Percentiles rank a stretch among this genome's conserved stretches.
phyloP scores from a whole-genome alignment of 768 basidiomycete genomes.

The Cystofilobasidium ferigula region DNA sequence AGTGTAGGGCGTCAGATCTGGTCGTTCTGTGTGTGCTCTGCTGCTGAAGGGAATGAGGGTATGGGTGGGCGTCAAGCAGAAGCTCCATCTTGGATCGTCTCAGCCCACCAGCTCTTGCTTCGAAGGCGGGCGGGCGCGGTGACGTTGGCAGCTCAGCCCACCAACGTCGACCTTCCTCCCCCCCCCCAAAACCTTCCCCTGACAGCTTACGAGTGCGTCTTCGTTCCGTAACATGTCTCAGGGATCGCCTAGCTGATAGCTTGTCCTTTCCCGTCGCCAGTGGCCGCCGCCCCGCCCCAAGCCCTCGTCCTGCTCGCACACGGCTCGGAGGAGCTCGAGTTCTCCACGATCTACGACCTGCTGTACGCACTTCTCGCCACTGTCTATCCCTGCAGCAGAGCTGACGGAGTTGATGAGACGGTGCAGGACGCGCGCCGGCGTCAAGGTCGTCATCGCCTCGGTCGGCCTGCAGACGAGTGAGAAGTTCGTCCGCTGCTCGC shows the following conservation, averaged over 20 bases:
- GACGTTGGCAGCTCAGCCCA: too few relatives aligned
- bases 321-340: conserved; percentile 23
- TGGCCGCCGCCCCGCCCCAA: neutral
- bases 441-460: conserved; percentile 15
- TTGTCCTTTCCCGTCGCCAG: too few relatives aligned
- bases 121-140: too few relatives aligned
- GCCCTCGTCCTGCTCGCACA: conserved; percentile 22
- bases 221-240: neutral
- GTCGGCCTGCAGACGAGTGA: neutral
- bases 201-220: too few relatives aligned
- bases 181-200: too few relatives aligned
- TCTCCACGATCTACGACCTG: conserved; percentile 12
- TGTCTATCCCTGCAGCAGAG: neutral
- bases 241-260: too few relatives aligned
- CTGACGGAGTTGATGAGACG: too few relatives aligned
- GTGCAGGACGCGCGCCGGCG: conserved; percentile 21
- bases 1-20: neutral
- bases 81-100: too few relatives aligned
- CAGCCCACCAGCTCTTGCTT: too few relatives aligned
- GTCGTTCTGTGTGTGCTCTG: too few relatives aligned
- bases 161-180: too few relatives aligned
- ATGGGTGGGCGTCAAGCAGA: too few relatives aligned
- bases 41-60: neutral
- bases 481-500: neutral
- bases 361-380: neutral